Evolutionary conservation across 768 basidiomycete genomes (phyloP).

Genomic region (Leccinum uliginosum): DNA sequence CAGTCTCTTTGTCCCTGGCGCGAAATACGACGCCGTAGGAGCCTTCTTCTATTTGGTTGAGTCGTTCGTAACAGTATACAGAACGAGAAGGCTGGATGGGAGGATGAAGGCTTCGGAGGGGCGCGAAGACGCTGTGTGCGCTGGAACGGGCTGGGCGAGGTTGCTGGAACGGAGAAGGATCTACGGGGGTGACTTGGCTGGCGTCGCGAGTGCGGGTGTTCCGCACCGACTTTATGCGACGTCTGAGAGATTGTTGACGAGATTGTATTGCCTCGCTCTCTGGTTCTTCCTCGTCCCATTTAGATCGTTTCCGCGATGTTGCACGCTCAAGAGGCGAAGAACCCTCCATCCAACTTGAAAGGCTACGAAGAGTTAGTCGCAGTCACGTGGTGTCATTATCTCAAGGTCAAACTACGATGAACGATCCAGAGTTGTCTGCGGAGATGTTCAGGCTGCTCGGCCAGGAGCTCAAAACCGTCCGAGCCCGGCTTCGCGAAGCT

Average conservation of each 20-base stretch:
- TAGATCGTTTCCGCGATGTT: slow-evolving; percentile 66
- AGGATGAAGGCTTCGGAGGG: slow-evolving; percentile 73
- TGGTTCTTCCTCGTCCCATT: slow-evolving; percentile 59
- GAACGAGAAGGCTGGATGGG: slow-evolving; percentile 82
- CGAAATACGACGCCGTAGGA: slow-evolving; percentile 97
- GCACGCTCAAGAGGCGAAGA: slow-evolving; percentile 26
- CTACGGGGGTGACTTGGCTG: slow-evolving; percentile 9
- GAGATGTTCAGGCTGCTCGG: slow-evolving; percentile 25
- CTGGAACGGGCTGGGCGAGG: slow-evolving; percentile 12
- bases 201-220: slow-evolving; percentile 17
- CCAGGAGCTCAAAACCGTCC: slow-evolving; percentile 22
- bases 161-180: slow-evolving; percentile 17
- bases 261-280: slow-evolving; percentile 35
- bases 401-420: slow-evolving; percentile 4
- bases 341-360: background rate
- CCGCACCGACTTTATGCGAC: slow-evolving; percentile 43
- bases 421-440: slow-evolving; percentile 25
- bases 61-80: slow-evolving; percentile 87
- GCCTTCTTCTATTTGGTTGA: slow-evolving; percentile 99
- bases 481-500: slow-evolving; percentile 21
- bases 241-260: slow-evolving; percentile 45
- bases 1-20: slow-evolving; percentile 91
- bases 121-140: slow-evolving; percentile 67
- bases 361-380: background rate
- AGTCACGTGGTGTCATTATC: background rate